Percentiles rank a stretch among this genome's conserved stretches.
These are phyloP conservation scores for Mortierella sp. DNA, from an alignment of 371 early-diverging fungal genomes.

Conservation along the genomic window DNA sequence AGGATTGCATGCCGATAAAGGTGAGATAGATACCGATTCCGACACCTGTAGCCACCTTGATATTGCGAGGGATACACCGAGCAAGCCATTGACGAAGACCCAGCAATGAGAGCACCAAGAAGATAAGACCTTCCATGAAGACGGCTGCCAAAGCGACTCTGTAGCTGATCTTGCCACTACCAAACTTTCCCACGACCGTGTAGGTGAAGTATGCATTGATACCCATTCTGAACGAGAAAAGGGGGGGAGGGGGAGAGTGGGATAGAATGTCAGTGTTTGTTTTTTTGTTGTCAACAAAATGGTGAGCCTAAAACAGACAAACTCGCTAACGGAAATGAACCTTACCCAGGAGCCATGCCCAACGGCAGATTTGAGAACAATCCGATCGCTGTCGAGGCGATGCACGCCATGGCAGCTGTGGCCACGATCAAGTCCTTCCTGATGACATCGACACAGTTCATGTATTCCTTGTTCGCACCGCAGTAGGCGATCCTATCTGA, in stretches of 20 bases:
- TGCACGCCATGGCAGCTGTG: slow-evolving; percentile 73
- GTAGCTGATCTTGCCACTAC: slow-evolving; percentile 75
- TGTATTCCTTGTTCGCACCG: slow-evolving; percentile 62
- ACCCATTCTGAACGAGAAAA: slow-evolving; percentile 64
- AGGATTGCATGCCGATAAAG: slow-evolving; percentile 80
- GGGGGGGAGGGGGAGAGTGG: background rate
- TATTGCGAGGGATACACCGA: slow-evolving; percentile 73
- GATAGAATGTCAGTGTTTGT: slow-evolving; percentile 6
- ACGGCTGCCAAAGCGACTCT: slow-evolving; percentile 78
- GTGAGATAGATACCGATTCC: slow-evolving; percentile 83
- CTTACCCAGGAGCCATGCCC: slow-evolving; percentile 78
- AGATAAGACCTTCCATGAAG: slow-evolving; percentile 82
- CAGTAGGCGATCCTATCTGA: slow-evolving; percentile 54
- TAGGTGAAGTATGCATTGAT: slow-evolving; percentile 85
- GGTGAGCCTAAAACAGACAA: no score
- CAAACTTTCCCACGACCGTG: slow-evolving; percentile 82
- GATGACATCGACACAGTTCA: slow-evolving; percentile 67
- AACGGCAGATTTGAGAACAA: slow-evolving; percentile 78
- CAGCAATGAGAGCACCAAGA: slow-evolving; percentile 76
- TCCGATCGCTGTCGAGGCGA: slow-evolving; percentile 76
- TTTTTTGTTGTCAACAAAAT: background rate
- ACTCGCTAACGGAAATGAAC: no score
- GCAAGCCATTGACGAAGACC: slow-evolving; percentile 85
- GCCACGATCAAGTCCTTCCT: slow-evolving; percentile 78
- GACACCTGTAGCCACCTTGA: slow-evolving; percentile 79